Conservation (phyloP, 495 filamentous ascomycete genomes). For the Acidiella bohemica region DNA sequence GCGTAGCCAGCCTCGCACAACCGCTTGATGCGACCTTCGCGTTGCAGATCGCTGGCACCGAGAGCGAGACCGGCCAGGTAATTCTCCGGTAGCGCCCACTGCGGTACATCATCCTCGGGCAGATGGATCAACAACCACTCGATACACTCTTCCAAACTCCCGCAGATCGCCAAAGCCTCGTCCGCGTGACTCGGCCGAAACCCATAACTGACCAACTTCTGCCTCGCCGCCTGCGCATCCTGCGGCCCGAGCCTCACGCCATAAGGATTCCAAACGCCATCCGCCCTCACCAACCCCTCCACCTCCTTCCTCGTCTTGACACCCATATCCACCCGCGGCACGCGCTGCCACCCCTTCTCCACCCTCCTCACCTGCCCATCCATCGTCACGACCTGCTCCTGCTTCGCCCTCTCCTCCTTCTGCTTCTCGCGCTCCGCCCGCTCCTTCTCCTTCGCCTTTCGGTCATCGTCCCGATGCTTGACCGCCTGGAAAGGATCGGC, state of each 20-base stretch:
- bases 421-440: constrained; percentile 29
- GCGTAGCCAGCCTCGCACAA: constrained; percentile 74
- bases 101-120: constrained; percentile 85
- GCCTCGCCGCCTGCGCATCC: constrained; percentile 47
- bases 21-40: constrained; percentile 68
- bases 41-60: constrained; percentile 60
- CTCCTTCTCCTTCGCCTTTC: constrained; percentile 58
- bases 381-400: constrained; percentile 24
- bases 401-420: constrained; percentile 24
- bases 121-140: constrained; percentile 93
- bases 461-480: constrained; percentile 63
- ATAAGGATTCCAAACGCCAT: constrained; percentile 78
- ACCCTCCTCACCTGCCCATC: constrained; percentile 22
- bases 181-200: constrained; percentile 80
- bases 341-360: constrained; percentile 66
- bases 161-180: constrained; percentile 75
- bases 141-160: constrained; percentile 82
- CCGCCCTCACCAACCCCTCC: constrained; percentile 60
- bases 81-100: constrained; percentile 77
- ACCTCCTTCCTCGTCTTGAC: constrained; percentile 59
- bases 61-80: constrained; percentile 82
- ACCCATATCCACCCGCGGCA: constrained; percentile 88
- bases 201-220: constrained; percentile 61
- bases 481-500: constrained; percentile 80
- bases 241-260: constrained; percentile 45